Base-by-base conservation (phyloP, 169 alveolate species). In the Eimeria sp. region DNA sequence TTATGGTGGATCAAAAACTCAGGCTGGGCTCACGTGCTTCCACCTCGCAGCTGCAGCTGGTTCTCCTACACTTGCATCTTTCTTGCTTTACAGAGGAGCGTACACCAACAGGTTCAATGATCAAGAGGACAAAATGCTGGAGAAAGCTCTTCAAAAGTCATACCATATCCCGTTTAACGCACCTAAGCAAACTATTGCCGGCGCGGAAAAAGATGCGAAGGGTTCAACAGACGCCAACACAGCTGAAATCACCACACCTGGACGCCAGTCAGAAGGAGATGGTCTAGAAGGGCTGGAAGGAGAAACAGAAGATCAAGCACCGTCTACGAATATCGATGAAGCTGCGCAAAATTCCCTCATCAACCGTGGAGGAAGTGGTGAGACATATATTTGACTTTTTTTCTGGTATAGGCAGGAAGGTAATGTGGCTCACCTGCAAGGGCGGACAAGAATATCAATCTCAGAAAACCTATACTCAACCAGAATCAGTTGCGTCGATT, bases 11-110 rank as follows among this genome's bases (percentile, higher is more conserved):
- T 4, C 45, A 45, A 45, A 72, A 61, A 30, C 72, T 58, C 96
- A 93, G 94, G 95, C 72, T 6, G 96, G 92, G 67, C 89, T 95
- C 58, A 95, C 95, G 45, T 67, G 90, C 63, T 86, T 34, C 86
- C 97, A 95, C 87, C 76, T 95, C 22, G 97, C 97, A 51, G 97
- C 96, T 40, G 91, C 88, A 11, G 95, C 90, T 27, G 97, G 94
- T 25, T 51, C 63, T 2, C 97, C 97, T 4, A 45, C 49, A 22
- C 89, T 95, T 47, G 97, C 95, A 5, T 40, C 80, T 49, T 95
- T 61, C 80, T 75, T 89, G 92, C 87, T 67, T 57, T 90, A 89
- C 87, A 80, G 73, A 45, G 97, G 97, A 3, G 92, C 96, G 30
- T 95, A 91, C 86, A 47, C 83, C 25, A 95, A 95, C 91, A 78